Percentiles rank a stretch among this genome's conserved stretches.
Conservation (phyloP, 2,329 filamentous ascomycete species). For the Mycosphaerella sp. region DNA sequence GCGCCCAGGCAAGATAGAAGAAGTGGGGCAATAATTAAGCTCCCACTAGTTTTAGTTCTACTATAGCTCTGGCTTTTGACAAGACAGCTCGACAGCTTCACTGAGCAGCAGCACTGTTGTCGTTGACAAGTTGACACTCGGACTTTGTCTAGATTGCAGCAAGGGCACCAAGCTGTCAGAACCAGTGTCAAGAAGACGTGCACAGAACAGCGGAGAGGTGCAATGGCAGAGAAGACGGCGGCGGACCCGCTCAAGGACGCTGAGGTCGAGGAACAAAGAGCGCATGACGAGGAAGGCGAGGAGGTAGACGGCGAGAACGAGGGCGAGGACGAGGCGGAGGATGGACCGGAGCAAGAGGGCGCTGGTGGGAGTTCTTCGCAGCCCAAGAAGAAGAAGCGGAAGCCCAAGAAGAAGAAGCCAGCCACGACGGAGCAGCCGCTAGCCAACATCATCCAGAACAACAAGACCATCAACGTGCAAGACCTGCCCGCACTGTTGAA, state of each 20-base stretch:
- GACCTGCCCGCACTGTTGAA: conserved; percentile 29
- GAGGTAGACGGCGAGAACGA: conserved; percentile 13
- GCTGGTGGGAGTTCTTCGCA: conserved; percentile 6
- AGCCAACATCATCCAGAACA: conserved; percentile 12
- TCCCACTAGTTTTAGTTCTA: not conserved
- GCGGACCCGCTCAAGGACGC: conserved; percentile 18
- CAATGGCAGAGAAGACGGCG: conserved; percentile 12
- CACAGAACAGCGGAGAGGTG: not conserved
- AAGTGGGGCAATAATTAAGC: not conserved
- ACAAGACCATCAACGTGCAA: conserved; percentile 21
- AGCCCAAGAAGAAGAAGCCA: conserved; percentile 26
- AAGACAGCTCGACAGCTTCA: not conserved
- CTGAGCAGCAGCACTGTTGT: no score
- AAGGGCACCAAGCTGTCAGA: no score
- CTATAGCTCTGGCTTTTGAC: not conserved
- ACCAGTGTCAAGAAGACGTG: no score
- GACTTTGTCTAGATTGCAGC: no score
- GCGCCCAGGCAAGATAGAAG: not conserved
- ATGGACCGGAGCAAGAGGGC: conserved; percentile 14
- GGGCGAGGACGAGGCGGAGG: conserved; percentile 15
- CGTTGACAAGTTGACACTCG: no score
- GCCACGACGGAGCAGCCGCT: conserved; percentile 10
- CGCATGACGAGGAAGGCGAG: conserved; percentile 21
- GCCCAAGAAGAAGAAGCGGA: conserved; percentile 25
- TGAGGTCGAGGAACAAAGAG: conserved; percentile 13